These are phyloP conservation scores for Suhomyces sp. DNA, from an alignment of 805 yeast genomes.

Conservation along the genomic window DNA sequence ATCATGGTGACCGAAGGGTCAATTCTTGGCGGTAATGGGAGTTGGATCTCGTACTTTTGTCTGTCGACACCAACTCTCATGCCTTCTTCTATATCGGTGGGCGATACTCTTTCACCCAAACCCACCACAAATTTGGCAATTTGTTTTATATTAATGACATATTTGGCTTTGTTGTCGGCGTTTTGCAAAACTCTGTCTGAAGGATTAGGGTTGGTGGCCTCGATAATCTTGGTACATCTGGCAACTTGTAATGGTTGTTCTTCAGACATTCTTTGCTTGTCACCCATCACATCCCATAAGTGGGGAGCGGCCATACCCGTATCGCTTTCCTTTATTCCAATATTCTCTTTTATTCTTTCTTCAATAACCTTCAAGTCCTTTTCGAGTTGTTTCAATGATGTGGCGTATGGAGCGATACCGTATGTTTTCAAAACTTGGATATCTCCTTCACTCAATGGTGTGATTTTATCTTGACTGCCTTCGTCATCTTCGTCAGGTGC, in stretches of 20 bases:
- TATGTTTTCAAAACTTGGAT: constrained; percentile 95
- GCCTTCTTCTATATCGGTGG: constrained; percentile 98
- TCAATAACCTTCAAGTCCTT: constrained; percentile 84
- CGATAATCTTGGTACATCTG: constrained; percentile 95
- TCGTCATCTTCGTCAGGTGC: constrained; percentile 76
- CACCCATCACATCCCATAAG: constrained; percentile 97
- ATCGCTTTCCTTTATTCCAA: constrained; percentile 92
- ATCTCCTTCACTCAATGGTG: constrained; percentile 92
- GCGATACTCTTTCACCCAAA: constrained; percentile 93
- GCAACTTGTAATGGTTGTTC: constrained; percentile 98
- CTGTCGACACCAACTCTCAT: constrained; percentile 99
- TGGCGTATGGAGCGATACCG: constrained; percentile 95
- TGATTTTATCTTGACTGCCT: constrained; percentile 65
- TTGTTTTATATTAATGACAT: constrained; percentile 95
- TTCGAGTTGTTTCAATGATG: constrained; percentile 75
- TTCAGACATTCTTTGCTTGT: constrained; percentile 85
- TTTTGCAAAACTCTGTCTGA: constrained; percentile 40
- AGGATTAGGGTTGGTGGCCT: constrained; percentile 44
- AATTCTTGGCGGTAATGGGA: constrained; percentile 96
- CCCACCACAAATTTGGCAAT: constrained; percentile 98
- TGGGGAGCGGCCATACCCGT: constrained; percentile 98
- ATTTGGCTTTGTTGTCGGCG: constrained; percentile 84
- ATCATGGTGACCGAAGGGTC: constrained; percentile 99
- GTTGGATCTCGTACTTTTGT: constrained; percentile 92
- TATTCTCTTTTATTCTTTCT: constrained; percentile 85